Conservation (phyloP, 192 early-diverging fungal species). For the Coemansia sp. region DNA sequence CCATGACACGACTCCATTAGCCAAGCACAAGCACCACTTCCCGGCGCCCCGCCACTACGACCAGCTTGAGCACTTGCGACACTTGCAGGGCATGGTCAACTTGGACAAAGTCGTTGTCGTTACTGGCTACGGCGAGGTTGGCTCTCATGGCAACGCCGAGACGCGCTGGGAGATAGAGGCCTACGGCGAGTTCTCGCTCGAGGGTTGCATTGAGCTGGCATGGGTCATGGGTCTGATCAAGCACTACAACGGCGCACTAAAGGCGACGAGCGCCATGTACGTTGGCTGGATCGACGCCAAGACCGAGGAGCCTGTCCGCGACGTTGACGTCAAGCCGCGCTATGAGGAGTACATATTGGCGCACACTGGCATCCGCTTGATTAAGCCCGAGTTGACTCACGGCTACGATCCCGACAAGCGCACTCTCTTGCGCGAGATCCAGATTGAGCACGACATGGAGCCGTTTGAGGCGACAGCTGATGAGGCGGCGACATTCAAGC, state of each 20-base stretch:
- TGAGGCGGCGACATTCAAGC: slow-evolving; percentile 84
- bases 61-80: slow-evolving; percentile 64
- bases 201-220: slow-evolving; percentile 92
- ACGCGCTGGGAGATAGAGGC: slow-evolving; percentile 98
- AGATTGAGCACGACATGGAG: slow-evolving; percentile 84
- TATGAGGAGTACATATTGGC: slow-evolving; percentile 88
- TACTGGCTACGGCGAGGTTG: slow-evolving; percentile 91
- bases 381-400: slow-evolving; percentile 84
- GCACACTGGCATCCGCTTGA: slow-evolving; percentile 60
- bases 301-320: slow-evolving; percentile 81
- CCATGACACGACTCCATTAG: slow-evolving; percentile 62
- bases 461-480: slow-evolving; percentile 87
- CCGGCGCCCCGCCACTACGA: slow-evolving; percentile 71
- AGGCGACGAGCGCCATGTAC: slow-evolving; percentile 8
- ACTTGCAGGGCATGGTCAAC: slow-evolving; percentile 80
- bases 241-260: slow-evolving; percentile 65
- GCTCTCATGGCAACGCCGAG: slow-evolving; percentile 85
- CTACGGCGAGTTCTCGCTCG: slow-evolving; percentile 57
- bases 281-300: slow-evolving; percentile 88
- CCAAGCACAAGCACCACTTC: slow-evolving; percentile 89
- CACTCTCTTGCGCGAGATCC: slow-evolving; percentile 82
- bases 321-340: slow-evolving; percentile 84
- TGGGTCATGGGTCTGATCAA: slow-evolving; percentile 97
- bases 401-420: slow-evolving; percentile 90
- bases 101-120: slow-evolving; percentile 90